A percentile compares a stretch with the other conserved stretches of the same genome.
Evolutionary conservation across 1,284 basidiomycete species (phyloP).

Genomic region (Meira nashicola): DNA sequence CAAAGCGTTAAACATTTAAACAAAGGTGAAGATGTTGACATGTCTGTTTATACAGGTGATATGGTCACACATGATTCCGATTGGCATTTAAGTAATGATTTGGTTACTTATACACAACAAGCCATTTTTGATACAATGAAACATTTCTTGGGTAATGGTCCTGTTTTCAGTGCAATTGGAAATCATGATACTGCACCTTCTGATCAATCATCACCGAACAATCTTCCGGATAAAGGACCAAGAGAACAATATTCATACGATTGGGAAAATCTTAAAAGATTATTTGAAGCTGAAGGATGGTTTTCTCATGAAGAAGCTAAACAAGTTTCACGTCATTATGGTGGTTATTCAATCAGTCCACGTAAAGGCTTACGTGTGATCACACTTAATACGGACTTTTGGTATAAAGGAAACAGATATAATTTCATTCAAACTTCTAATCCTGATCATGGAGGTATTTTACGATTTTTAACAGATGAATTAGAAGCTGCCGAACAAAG

Average conservation of each 20-base stretch:
- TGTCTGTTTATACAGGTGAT: constrained; percentile 71
- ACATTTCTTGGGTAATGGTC: constrained; percentile 31
- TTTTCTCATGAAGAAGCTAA: constrained; percentile 62
- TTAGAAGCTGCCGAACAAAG: constrained; percentile 58
- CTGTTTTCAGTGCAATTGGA: constrained; percentile 47
- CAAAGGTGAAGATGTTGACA: constrained; percentile 63
- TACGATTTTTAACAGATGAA: constrained; percentile 73
- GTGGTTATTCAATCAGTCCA: constrained; percentile 68
- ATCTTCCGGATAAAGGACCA: constrained; percentile 32
- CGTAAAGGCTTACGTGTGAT: constrained; percentile 68
- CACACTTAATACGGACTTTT: constrained; percentile 67
- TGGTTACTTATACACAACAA: constrained; percentile 49
- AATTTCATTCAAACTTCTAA: constrained; percentile 71
- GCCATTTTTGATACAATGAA: constrained; percentile 41
- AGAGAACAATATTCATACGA: constrained; percentile 43
- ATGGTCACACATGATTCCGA: constrained; percentile 59
- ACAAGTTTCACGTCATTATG: constrained; percentile 66
- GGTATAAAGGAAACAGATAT: constrained; percentile 60
- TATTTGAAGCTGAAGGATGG: constrained; percentile 61
- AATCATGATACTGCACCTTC: constrained; percentile 50
- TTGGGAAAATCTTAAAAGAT: constrained; percentile 41
- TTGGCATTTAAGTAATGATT: constrained; percentile 41
- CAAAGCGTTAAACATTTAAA: constrained; percentile 67
- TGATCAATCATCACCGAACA: constrained; percentile 33
- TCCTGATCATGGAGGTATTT: constrained; percentile 68